Base-by-base conservation (phyloP, 495 filamentous ascomycete species). In the Cercophora newfieldiana region DNA sequence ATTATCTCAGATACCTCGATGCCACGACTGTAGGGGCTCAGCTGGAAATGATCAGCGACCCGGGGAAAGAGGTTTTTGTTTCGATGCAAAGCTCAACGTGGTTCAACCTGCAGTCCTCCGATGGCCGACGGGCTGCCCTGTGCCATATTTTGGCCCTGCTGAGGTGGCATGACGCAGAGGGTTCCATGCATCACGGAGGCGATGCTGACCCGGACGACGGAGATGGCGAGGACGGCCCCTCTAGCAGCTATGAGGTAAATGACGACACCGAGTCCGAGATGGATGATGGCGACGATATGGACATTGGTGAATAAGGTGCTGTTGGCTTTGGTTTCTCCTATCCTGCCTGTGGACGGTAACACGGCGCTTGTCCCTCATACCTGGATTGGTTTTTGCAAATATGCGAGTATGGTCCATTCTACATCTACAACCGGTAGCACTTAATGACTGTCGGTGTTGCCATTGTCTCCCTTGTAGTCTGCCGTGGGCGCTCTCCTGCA, bases 61-160 rank as follows among this genome's bases (percentile, higher is more conserved):
- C 26, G 25, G 58, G 33, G 53, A 67, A 62, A 55, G 65, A 62
- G 22, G 31, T 37, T 30, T 57, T 29, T 19, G 59, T 62, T 29
- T 62, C 47, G 29, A 67, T 67, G 59, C 33, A 61, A 3, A 67
- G 65, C 50, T 61, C 59, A 21, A 55, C 22, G 18, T 67, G 65
- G 65, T 57, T 49, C 21, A 62, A 62, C 44, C 59, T 62, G 25
- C 47, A 62, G 59, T 62, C 59, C 16, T 22, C 33, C 8, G 16
- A 50, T 62, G 59, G 37, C 12, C 22, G 47, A 22, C 22, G 24
- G 44, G 59, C 24, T n/a, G 59, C 59, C 25, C 59, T 62, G 33
- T 62, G 59, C 47, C 59, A 62, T 51, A 28, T 62, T 49, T 30
- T 62, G 59, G 59, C 59, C 33, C 44, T 62, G 16, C 55, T 59